Conservation (phyloP, 192 early-diverging fungal species). For the Chytriomyces hyalinus region DNA sequence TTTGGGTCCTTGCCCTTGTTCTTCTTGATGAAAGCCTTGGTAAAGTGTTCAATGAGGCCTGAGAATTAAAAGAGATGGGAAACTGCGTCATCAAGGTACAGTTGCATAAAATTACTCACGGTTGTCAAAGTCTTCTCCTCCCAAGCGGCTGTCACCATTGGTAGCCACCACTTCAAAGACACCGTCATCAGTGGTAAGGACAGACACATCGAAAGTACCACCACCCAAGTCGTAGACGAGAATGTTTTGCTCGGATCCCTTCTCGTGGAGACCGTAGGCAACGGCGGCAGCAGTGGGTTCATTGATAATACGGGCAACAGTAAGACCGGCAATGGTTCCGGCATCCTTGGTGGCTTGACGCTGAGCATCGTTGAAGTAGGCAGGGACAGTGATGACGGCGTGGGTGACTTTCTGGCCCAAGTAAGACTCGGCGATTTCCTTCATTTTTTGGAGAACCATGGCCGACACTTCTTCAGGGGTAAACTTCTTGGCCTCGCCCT, state of each 20-base stretch:
- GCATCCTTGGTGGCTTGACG: slow-evolving; percentile 93
- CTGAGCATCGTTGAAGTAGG: slow-evolving; percentile 96
- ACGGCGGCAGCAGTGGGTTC: slow-evolving; percentile 93
- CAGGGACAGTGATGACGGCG: slow-evolving; percentile 96
- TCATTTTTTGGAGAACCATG: slow-evolving; percentile 95
- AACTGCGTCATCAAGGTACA: too few relatives aligned
- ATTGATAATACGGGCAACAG: slow-evolving; percentile 86
- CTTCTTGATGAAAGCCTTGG: slow-evolving; percentile 66
- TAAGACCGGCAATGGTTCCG: slow-evolving; percentile 82
- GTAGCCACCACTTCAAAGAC: slow-evolving; percentile 96
- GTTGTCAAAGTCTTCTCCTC: slow-evolving; percentile 98
- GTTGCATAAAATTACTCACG: slow-evolving; percentile 83
- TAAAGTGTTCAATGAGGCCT: too few relatives aligned
- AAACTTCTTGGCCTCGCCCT: slow-evolving; percentile 85
- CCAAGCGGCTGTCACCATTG: slow-evolving; percentile 94
- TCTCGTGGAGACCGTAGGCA: slow-evolving; percentile 87
- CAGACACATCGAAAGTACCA: slow-evolving; percentile 95
- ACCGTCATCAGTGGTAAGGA: slow-evolving; percentile 92
- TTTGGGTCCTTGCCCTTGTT: slow-evolving; percentile 77
- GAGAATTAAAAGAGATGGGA: too few relatives aligned
- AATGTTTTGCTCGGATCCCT: slow-evolving; percentile 73
- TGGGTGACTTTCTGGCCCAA: slow-evolving; percentile 84
- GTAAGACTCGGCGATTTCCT: slow-evolving; percentile 58
- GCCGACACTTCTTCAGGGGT: slow-evolving; percentile 96
- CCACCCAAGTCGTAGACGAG: slow-evolving; percentile 96